A percentile compares a stretch with the other conserved stretches of the same genome.
These are phyloP conservation scores for Leishmania mexicana DNA, from an alignment of 208 protist genomes.

Conservation along the genomic window DNA sequence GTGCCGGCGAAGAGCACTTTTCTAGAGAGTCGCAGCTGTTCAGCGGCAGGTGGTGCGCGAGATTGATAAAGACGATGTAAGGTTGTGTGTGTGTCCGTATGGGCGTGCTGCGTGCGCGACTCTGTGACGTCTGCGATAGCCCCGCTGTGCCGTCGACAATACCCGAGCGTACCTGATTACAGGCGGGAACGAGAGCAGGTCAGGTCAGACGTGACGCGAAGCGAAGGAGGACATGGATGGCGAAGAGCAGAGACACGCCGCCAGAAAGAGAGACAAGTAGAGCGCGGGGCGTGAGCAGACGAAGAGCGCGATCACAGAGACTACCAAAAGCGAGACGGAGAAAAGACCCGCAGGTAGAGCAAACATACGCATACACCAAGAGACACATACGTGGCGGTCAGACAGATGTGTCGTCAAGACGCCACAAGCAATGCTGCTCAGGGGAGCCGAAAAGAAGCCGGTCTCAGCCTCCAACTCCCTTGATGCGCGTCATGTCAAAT, in stretches of 20 bases:
- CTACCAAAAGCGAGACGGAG: conserved; percentile 7
- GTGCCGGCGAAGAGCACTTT: not conserved
- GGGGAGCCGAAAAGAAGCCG: not conserved
- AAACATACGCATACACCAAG: not conserved
- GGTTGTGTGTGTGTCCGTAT: not conserved
- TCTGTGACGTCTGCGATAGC: not conserved
- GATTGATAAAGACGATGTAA: not conserved
- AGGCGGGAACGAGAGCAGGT: conserved; percentile 8
- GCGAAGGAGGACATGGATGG: not conserved
- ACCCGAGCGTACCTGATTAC: not conserved
- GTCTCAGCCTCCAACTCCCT: not conserved
- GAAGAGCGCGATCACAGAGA: conserved; percentile 1
- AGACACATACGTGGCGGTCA: not conserved
- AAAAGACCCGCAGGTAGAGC: not conserved
- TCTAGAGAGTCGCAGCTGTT: not conserved
- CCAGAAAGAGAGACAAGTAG: conserved; percentile 9
- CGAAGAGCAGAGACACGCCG: conserved; percentile 8
- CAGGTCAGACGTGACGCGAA: not conserved
- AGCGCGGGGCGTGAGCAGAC: not conserved
- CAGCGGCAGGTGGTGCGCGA: not conserved
- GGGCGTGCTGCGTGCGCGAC: not conserved
- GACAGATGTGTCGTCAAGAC: no score
- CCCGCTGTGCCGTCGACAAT: not conserved
- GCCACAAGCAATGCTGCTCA: not conserved
- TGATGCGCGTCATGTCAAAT: not conserved